Base-by-base conservation (phyloP, 2,329 filamentous ascomycete genomes). In the Graphilbum ipis-grandicollis region DNA sequence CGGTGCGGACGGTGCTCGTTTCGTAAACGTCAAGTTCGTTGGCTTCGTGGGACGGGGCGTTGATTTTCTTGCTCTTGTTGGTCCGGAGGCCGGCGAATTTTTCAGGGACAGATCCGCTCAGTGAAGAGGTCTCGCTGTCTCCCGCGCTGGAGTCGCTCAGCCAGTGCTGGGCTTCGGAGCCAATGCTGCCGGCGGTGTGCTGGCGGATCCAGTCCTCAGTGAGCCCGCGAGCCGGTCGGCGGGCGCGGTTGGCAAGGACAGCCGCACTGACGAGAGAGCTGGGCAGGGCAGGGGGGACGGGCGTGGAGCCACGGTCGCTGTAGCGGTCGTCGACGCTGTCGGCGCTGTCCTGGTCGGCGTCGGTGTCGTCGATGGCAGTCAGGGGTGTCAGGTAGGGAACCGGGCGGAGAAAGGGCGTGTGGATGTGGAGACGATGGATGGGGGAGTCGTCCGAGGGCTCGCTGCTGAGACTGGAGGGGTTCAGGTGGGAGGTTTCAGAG, bases 121-220 rank as follows among this genome's bases (percentile, higher is more conserved):
- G 48, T 62, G 76, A 81, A 67, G 75, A 80, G 61, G 71, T 70
- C 63, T 83, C 79, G 53, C 78, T 84, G 49, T 71, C 71, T 51
- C 71, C 71, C 19, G 71, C 69, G 43, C 77, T 70, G 68, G 75
- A 70, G 67, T 92, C 83, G 53, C 82, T 92, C 46, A 85, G 66
- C 84, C 84, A 93, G 56, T 84, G 78, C 42, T 72, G 74, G 45
- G 73, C 71, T 52, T 90, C 81, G 23, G 68, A 71, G 46, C 74
- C 68, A 45, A 66, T 67, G 46, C 78, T 72, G 44, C 71, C 69
- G n/a, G 76, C 69, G n/a, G 82, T 75, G 50, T 86, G 83, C 43
- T 82, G 79, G 42, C 80, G 78, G 46, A 90, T 84, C 82, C 82
- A 88, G 60, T 85, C 79, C 54, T 86, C 79, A 0, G 79, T 84